These are phyloP conservation scores for Thraustochytrium striatum DNA, from an alignment of 352 stramenopile genomes.

Conservation along the genomic window DNA sequence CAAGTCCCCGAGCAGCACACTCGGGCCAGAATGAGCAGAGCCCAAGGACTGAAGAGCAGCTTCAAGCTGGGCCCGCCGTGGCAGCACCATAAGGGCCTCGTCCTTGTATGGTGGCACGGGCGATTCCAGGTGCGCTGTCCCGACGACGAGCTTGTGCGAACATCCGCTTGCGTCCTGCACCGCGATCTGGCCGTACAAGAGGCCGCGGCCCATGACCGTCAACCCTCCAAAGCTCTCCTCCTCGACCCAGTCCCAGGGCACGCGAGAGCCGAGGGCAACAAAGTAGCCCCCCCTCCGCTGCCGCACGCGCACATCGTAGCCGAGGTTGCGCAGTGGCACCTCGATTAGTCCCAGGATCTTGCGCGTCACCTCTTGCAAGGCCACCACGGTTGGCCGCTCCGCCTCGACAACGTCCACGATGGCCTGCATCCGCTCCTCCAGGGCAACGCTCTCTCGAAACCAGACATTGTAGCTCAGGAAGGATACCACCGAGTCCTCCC, in stretches of 20 bases:
- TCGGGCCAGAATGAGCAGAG: not conserved
- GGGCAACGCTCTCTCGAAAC: conserved; percentile 15
- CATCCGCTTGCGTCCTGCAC: not conserved
- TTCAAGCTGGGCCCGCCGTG: not conserved
- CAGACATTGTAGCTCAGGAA: conserved; percentile 42
- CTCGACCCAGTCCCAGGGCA: not conserved
- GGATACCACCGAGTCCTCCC: too few species aligned
- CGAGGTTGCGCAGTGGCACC: not conserved
- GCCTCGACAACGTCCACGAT: not conserved
- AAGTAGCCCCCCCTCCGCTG: not conserved
- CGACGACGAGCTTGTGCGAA: not conserved
- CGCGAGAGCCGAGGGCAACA: not conserved
- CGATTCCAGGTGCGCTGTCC: conserved; percentile 35
- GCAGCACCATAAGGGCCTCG: not conserved
- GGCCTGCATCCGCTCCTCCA: not conserved
- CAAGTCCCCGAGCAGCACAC: conserved; percentile 21
- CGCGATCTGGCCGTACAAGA: not conserved
- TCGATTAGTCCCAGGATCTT: conserved; percentile 2
- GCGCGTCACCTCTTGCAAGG: conserved; percentile 29
- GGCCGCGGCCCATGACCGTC: not conserved
- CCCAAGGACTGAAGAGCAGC: not conserved
- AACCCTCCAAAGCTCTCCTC: not conserved
- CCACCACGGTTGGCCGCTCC: conserved; percentile 15
- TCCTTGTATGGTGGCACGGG: conserved; percentile 9
- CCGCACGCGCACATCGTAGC: conserved; percentile 24